Evolutionary conservation across 1,284 basidiomycete genomes (phyloP).

Genomic region (Cutaneotrichosporon mucoides): DNA sequence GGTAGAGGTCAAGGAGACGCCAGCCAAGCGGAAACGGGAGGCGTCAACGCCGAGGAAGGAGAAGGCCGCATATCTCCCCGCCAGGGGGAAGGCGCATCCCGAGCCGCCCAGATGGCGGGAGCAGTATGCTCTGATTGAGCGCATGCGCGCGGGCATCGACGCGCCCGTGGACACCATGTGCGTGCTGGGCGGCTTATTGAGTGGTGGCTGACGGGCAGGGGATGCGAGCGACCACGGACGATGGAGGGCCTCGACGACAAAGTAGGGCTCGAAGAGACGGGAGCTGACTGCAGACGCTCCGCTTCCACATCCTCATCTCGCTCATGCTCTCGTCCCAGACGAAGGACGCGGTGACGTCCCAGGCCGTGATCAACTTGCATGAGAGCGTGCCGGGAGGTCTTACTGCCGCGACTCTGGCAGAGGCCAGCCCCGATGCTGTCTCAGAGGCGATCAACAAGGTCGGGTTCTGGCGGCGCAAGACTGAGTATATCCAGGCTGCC

Average conservation of each 20-base stretch:
- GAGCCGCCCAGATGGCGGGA: conserved; percentile 69
- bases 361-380: conserved; percentile 74
- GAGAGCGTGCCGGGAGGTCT: conserved; percentile 69
- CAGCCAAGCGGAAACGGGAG: neutral
- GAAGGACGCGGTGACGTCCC: conserved; percentile 81
- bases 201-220: conserved; percentile 22
- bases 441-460: conserved; percentile 78
- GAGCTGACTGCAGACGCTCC: conserved; percentile 57
- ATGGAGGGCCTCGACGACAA: conserved; percentile 59
- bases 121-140: conserved; percentile 68
- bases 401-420: conserved; percentile 66
- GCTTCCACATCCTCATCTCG: conserved; percentile 81
- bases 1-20: conserved; percentile 5
- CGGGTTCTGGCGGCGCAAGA: conserved; percentile 88
- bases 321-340: conserved; percentile 96
- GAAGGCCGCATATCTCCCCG: conserved; percentile 54
- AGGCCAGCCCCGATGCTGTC: conserved; percentile 62
- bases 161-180: conserved; percentile 94
- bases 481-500: conserved; percentile 64
- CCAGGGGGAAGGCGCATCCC: conserved; percentile 59
- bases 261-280: conserved; percentile 49
- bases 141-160: conserved; percentile 65
- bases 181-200: too few relatives aligned
- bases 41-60: conserved; percentile 23
- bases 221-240: conserved; percentile 34